Conservation (phyloP, 2,329 filamentous ascomycete genomes). For the Teratosphaeria nubilosa region DNA sequence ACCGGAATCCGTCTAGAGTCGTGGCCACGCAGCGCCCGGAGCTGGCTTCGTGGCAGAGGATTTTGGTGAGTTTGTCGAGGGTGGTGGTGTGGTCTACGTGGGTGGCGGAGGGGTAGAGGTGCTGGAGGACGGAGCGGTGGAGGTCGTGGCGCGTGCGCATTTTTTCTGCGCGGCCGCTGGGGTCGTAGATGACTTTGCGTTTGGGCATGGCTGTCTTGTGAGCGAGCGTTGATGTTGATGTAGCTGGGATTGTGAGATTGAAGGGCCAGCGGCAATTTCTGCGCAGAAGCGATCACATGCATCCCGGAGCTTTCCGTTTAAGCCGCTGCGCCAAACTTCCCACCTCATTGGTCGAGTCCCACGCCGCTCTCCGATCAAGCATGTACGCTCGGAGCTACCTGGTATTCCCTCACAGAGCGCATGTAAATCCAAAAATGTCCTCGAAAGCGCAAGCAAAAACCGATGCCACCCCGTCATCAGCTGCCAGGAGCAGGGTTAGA, state of each 20-base stretch:
- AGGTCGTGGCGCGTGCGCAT: not conserved
- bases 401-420: no score
- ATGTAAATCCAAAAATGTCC: no score
- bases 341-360: not conserved
- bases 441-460: no score
- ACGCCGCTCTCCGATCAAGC: not conserved
- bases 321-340: not conserved
- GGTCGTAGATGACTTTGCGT: not conserved
- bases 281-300: not conserved
- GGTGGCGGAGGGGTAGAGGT: not conserved
- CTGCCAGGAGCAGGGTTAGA: no score
- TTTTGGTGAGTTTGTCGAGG: not conserved
- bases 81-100: not conserved
- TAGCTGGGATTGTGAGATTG: no score
- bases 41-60: not conserved
- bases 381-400: no score
- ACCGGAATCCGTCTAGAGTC: not conserved
- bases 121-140: not conserved
- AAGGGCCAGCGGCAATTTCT: no score
- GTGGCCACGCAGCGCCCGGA: not conserved
- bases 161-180: not conserved
- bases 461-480: no score
- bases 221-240: not conserved
- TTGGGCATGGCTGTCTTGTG: not conserved
- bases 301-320: not conserved